These are phyloP conservation scores for Plenodomus lindquistii DNA, from an alignment of 2,329 filamentous ascomycete genomes.

Conservation along the genomic window DNA sequence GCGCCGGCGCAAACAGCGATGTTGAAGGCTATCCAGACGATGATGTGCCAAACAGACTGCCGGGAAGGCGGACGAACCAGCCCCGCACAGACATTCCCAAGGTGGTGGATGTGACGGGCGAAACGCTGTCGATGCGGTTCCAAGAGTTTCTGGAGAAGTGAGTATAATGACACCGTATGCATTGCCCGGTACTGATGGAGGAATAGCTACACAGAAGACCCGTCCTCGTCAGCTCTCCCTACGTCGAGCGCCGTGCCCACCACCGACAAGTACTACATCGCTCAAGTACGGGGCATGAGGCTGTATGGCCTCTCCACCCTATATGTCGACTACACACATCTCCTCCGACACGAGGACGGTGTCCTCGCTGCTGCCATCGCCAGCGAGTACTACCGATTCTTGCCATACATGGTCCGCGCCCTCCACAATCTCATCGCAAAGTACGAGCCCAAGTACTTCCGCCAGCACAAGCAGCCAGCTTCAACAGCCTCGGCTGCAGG, in stretches of 20 bases:
- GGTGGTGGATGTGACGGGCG: conserved; percentile 76
- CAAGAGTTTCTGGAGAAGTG: conserved; percentile 79
- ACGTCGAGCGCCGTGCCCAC: conserved; percentile 68
- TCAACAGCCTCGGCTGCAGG: conserved; percentile 73
- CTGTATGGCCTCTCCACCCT: conserved; percentile 78
- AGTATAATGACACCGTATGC: conserved; percentile 21
- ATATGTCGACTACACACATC: conserved; percentile 85
- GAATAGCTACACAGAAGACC: conserved; percentile 67
- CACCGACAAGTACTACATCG: conserved; percentile 82
- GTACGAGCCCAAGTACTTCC: conserved; percentile 91
- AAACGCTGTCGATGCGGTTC: conserved; percentile 75
- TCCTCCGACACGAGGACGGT: conserved; percentile 75
- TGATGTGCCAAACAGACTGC: conserved; percentile 60
- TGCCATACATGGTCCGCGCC: conserved; percentile 85
- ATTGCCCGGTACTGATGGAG: conserved; percentile 11
- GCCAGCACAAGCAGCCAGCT: conserved; percentile 85
- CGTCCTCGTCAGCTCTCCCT: conserved; percentile 64
- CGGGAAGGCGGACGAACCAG: conserved; percentile 41
- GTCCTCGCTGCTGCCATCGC: conserved; percentile 84
- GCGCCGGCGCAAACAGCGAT: conserved; percentile 59
- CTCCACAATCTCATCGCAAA: conserved; percentile 93
- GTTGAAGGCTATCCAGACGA: conserved; percentile 64
- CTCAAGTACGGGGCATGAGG: conserved; percentile 78
- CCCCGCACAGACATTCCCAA: conserved; percentile 65
- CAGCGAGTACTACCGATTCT: conserved; percentile 90